Base-by-base conservation (phyloP, 23 red algal species). In the Rhodosorus marinus region DNA sequence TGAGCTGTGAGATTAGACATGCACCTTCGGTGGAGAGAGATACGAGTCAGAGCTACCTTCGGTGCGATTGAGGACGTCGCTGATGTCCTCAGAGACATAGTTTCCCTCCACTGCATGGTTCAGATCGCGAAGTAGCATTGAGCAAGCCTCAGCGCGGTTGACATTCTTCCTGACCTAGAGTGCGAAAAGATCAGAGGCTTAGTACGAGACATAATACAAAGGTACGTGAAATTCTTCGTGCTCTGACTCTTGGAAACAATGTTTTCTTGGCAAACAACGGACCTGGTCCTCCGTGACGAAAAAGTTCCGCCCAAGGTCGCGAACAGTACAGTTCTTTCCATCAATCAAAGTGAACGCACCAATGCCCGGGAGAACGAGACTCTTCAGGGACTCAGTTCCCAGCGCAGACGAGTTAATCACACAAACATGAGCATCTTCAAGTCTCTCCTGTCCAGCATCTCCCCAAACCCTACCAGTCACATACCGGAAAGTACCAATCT, bases 401-500 rank as follows among this genome's bases (percentile, higher is more conserved):
- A 60, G 40, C 35, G 76, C 64, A 20, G 50, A 31, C 54, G 76
- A 66, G 32, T 57, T 60, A 8, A 95, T 62, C 24, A 84, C 43
- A 24, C 67, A 82, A 22, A 95, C 50, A 2, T 64, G 72, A 26
- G 78, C 79, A 23, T 38, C 9, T 36, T 76, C 54, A 8, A 95
- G 51, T 29, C 54, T 61, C 9, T 51, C 14, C 74, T 95, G 88
- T 20, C 76, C 88, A 20, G 40, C 45, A 24, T 95, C 77, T 47
- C 88, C 88, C 88, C 88, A 95, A 51, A 95, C 59, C 6, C 72
- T n/a, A n/a, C n/a, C n/a, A n/a, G n/a, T n/a, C n/a, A n/a, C n/a
- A n/a, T n/a, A n/a, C n/a, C n/a, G n/a, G n/a, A n/a, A n/a, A n/a
- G n/a, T n/a, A n/a, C n/a, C n/a, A n/a, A n/a, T n/a, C n/a, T n/a